Conservation (phyloP, 768 basidiomycete species). For the Amanita molliuscula region DNA sequence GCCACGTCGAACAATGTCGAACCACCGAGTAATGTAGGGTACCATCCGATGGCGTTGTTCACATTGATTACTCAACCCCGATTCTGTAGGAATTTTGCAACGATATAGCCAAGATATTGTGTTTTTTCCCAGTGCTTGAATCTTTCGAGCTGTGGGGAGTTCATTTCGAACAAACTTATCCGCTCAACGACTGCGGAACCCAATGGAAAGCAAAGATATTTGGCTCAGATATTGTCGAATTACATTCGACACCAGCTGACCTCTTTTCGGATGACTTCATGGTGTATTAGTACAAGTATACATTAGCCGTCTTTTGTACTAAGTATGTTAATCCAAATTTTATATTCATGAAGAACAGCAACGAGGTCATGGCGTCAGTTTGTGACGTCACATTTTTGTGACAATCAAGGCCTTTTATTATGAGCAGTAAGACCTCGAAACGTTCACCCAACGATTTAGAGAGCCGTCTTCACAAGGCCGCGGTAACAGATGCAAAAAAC, state of each 20-base stretch:
- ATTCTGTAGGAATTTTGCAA: slow-evolving; percentile 48
- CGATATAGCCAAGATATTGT: slow-evolving; percentile 45
- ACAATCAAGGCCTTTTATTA: not conserved
- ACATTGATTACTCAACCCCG: slow-evolving; percentile 11
- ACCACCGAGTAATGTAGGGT: slow-evolving; percentile 43
- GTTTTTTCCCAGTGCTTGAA: slow-evolving; percentile 48
- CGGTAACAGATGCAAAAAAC: slow-evolving; percentile 37
- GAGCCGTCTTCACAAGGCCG: slow-evolving; percentile 51
- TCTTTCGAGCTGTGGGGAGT: slow-evolving; percentile 70
- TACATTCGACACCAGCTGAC: slow-evolving; percentile 6
- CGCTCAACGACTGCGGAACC: slow-evolving; percentile 29
- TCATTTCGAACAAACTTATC: slow-evolving; percentile 55
- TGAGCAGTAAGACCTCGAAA: slow-evolving; percentile 13
- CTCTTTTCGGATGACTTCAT: slow-evolving; percentile 19
- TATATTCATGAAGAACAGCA: not conserved
- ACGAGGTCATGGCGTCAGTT: not conserved
- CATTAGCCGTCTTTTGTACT: not conserved
- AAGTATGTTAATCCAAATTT: not conserved
- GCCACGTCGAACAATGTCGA: slow-evolving; percentile 41
- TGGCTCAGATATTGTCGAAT: slow-evolving; percentile 8
- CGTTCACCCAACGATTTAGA: slow-evolving; percentile 53
- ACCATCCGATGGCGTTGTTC: slow-evolving; percentile 9
- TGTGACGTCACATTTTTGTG: not conserved
- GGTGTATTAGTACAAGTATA: not conserved
- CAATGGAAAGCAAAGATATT: slow-evolving; percentile 47